These are phyloP conservation scores for Torrubiellomyces zombiae DNA, from an alignment of 2,329 filamentous ascomycete species.

Conservation along the genomic window DNA sequence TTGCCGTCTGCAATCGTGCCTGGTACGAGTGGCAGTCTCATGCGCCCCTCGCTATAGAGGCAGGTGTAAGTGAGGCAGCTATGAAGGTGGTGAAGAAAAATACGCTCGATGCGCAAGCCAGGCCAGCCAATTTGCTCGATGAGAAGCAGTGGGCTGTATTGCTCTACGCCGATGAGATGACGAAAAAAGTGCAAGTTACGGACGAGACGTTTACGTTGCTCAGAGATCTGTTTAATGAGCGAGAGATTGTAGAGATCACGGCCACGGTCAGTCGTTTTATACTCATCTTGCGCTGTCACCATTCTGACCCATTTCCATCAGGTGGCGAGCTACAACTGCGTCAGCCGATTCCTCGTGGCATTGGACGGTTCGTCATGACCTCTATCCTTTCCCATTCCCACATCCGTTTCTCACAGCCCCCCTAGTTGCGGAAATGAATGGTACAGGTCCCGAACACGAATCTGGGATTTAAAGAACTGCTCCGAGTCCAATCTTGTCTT, in stretches of 20 bases:
- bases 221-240: slow-evolving; percentile 44
- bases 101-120: slow-evolving; percentile 8
- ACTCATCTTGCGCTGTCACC: slow-evolving; percentile 4
- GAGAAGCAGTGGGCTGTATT: slow-evolving; percentile 52
- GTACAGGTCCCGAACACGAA: slow-evolving; percentile 29
- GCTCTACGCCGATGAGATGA: slow-evolving; percentile 72
- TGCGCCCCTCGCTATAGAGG: slow-evolving; percentile 45
- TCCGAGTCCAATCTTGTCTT: too few relatives aligned
- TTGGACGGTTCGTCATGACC: slow-evolving; percentile 46
- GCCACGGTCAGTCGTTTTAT: slow-evolving; percentile 38
- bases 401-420: slow-evolving; percentile 5
- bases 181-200: slow-evolving; percentile 49
- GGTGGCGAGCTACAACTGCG: slow-evolving; percentile 67
- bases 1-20: slow-evolving; percentile 63
- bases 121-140: slow-evolving; percentile 26
- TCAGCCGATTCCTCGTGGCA: slow-evolving; percentile 69
- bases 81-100: slow-evolving; percentile 27
- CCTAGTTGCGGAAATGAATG: slow-evolving; percentile 41
- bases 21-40: slow-evolving; percentile 81
- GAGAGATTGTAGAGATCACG: slow-evolving; percentile 67
- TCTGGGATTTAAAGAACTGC: too few relatives aligned
- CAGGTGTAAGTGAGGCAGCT: slow-evolving; percentile 36
- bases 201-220: slow-evolving; percentile 52
- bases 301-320: slow-evolving; percentile 9
- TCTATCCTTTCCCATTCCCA: slow-evolving; percentile 1